Conservation (phyloP, 495 filamentous ascomycete genomes). For the Aspergillus indologenus region DNA sequence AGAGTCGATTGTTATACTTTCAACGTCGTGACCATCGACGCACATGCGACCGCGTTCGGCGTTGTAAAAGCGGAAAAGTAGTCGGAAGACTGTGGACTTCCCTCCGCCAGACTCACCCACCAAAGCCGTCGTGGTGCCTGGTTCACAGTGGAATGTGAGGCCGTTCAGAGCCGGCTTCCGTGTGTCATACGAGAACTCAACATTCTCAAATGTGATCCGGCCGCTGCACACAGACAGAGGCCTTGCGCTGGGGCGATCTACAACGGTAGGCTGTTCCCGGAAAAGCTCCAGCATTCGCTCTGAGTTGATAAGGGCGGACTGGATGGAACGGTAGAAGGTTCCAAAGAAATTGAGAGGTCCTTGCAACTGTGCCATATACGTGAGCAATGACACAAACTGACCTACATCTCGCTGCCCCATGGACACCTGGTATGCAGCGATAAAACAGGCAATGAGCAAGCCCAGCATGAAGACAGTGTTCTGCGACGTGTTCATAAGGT, state of each 20-base stretch:
- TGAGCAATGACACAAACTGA: conserved; percentile 75
- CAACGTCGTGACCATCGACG: conserved; percentile 80
- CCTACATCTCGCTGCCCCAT: conserved; percentile 67
- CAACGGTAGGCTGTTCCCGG: conserved; percentile 88
- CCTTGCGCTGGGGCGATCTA: conserved; percentile 58
- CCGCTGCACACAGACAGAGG: conserved; percentile 66
- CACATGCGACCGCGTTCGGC: conserved; percentile 70
- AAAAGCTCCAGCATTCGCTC: conserved; percentile 94
- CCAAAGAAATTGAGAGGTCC: conserved; percentile 96
- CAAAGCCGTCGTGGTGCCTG: conserved; percentile 91
- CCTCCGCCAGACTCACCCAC: conserved; percentile 96
- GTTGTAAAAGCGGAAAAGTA: conserved; percentile 96
- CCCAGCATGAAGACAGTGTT: conserved; percentile 92
- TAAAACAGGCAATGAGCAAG: conserved; percentile 76
- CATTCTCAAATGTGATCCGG: conserved; percentile 78
- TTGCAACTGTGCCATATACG: conserved; percentile 91
- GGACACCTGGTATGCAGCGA: conserved; percentile 85
- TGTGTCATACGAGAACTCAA: conserved; percentile 85
- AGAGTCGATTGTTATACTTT: conserved; percentile 88
- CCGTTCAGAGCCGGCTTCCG: conserved; percentile 83
- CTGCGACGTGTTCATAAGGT: conserved; percentile 90
- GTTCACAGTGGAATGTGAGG: conserved; percentile 74
- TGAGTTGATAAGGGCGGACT: conserved; percentile 94
- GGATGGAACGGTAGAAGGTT: conserved; percentile 94
- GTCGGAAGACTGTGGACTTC: conserved; percentile 94